Evolutionary conservation across 495 filamentous ascomycete species (phyloP), one percentile per base, ranked within the genome.

Genomic region (Pyrenula massariospora): DNA sequence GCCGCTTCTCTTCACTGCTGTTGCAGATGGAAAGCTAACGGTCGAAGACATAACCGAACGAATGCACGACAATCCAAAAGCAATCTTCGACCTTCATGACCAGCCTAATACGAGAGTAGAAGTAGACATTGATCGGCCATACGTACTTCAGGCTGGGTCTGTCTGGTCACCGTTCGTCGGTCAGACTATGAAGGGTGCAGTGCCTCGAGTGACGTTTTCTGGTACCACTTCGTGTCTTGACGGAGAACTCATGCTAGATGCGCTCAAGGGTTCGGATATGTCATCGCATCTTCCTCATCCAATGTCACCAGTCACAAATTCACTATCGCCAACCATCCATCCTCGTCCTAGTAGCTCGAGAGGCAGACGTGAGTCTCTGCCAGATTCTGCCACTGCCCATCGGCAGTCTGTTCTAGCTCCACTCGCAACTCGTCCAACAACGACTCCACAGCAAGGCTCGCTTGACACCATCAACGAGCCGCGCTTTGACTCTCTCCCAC

Each of bases 31-130:
- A 55, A 83, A 75, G 59, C 68, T 93, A 60, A 88, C 84, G 1
- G 68, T 89, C 25, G 84, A 91, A 24, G 87, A 91, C 62, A 74
- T 93, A 65, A 83, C 76, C 56, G 65, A 74, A 24, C 79, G 84
- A 19, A 77, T 93, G 1, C 85, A 92, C 63, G 84, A 89, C 60
- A 91, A 90, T 61, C 88, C 88, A 20, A 89, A 86, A 75, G 80
- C 79, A 62, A 93, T 93, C 59, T 93, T 92, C 57, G 87, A 92
- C 72, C 77, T 93, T 51, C 88, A 93, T 60, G 88, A 93, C 60
- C 88, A 93, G 65, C 71, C 81, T 19, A 84, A 84, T 56, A 83
- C 85, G 55, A 82, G 79, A 11, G 73, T 91, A 24, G 88, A 93
- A 70, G 75, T 91, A 53, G 88, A 91, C 70, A 73, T 91, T 64